Base-by-base conservation (phyloP, 2,329 filamentous ascomycete species). In the Pseudogymnoascus verrucosus region DNA sequence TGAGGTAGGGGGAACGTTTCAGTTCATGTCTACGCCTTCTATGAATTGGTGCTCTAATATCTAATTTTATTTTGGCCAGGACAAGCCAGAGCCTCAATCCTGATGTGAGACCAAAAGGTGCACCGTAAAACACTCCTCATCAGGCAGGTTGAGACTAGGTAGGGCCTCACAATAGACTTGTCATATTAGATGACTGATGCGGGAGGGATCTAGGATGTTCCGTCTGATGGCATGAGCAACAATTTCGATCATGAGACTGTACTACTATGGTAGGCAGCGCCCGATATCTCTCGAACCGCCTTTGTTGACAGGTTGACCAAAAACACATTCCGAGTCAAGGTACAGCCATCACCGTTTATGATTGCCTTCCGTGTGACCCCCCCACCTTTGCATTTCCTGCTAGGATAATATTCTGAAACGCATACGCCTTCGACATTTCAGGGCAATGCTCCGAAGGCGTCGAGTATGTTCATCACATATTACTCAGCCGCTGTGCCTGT, bases 241-340 rank as follows among this genome's bases (percentile, higher is more conserved):
- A 34, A 34, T 11, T 57, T 31, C 5, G 26, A 57, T 57, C 51
- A 34, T 57, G 28, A 21, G 51, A 57, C 51, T 12, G 26, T 11
- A 57, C 51, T 57, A 34, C 28, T 19, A 6, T 34, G 28, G 51
- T 34, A 21, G 51, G 26, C n/a, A 57, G 47, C 14, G 47, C 4
- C 19, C 19, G n/a, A 31, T 6, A 34, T 19, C n/a, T 12, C 26
- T 57, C n/a, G 47, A 34, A 8, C 26, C 26, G 47, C 10, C 47
- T 57, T 31, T 57, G 26, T 57, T n/a, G 26, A 57, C 26, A 14
- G 47, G 47, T 4, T 57, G 47, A 34, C n/a, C 26, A 19, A 31
- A 8, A 51, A 19, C 47, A 57, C 51, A 57, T 57, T 57, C 51
- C 28, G 51, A 57, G 5, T 57, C 26, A 57, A 57, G 51, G 51